Evolutionary conservation across 2,329 filamentous ascomycete genomes (phyloP), one percentile per base, ranked within the genome.

Genomic region (Cercospora citrullina): DNA sequence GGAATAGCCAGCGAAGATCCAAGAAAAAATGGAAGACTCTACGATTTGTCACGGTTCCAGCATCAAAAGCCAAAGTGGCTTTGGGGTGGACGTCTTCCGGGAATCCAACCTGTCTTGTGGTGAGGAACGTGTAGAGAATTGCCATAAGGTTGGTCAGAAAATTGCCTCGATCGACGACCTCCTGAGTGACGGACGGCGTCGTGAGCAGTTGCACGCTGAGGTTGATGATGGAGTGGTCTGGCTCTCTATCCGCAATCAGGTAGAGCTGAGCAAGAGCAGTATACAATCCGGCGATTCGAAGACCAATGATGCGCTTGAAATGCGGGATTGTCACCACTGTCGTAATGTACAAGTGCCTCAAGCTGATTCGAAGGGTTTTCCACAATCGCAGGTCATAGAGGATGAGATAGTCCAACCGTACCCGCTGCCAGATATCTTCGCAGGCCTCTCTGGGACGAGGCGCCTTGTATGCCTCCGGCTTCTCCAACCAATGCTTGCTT

Each of bases 21-120:
- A 94, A 87, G 81, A 98, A 99, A 83, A 99, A 99, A 79, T 98
- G 95, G 76, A 97, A 97, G 85, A 99, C 93, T 36, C 95, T 89
- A 59, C 95, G 86, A 78, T 99, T 99, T 0, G 94, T 96, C 16
- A 98, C 93, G 1, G 94, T 95, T 1, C 95, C 95, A 36, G 93
- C 91, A 78, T 99, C 95, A 75, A 98, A 97, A 0, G 93, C 93
- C 59, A 99, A 84, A 1, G 93, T 93, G 2, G 93, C 94, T 73
- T 89, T 90, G 0, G 92, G 90, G 66, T 93, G 90, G 51, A 98
- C 91, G 72, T 97, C 91, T 82, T 92, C 91, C 0, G 95, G 94
- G 77, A 97, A 94, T 1, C 94, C 94, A 45, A 99, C 95, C 83
- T 99, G 95, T 62, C 96, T 87, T 5, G 93, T 97, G 0, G 95